Conservation (phyloP, 805 yeast genomes). For the Jamesozyma jinghongensis region DNA sequence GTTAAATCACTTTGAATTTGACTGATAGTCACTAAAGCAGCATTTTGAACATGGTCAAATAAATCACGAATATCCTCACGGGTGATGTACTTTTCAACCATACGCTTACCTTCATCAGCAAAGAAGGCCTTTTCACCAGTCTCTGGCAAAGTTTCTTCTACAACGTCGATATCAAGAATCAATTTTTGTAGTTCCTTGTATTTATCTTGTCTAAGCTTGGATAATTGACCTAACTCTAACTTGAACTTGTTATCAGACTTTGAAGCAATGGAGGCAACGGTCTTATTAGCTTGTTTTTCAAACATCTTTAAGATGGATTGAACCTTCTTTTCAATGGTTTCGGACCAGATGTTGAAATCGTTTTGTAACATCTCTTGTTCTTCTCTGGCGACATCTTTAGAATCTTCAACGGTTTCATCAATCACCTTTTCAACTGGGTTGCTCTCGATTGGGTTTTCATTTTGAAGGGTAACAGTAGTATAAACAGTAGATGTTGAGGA, state of each 20-base stretch:
- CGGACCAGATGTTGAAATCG: conserved; percentile 32
- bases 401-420: conserved; percentile 5
- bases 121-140: conserved; percentile 30
- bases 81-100: conserved; percentile 33
- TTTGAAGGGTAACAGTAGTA: conserved; percentile 3
- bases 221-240: conserved; percentile 29
- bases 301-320: conserved; percentile 34
- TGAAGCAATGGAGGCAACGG: conserved; percentile 23
- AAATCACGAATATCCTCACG: conserved; percentile 41
- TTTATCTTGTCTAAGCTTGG: conserved; percentile 19
- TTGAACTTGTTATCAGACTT: conserved; percentile 28
- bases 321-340: conserved; percentile 32
- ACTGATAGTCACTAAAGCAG: conserved; percentile 19
- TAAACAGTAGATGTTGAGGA: conserved; percentile 9
- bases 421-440: conserved; percentile 1
- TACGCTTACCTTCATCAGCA: conserved; percentile 29
- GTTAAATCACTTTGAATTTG: conserved; percentile 28
- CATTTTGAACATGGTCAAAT: conserved; percentile 21
- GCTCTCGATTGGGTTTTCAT: neutral
- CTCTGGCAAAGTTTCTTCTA: conserved; percentile 22
- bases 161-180: conserved; percentile 34
- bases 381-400: conserved; percentile 10
- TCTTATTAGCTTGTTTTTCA: conserved; percentile 28
- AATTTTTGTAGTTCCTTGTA: conserved; percentile 27
- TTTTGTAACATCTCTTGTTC: conserved; percentile 25